A percentile compares a stretch with the other conserved stretches of the same genome.
Conservation (phyloP, 495 filamentous ascomycete species). For the Penicillium waksmanii region DNA sequence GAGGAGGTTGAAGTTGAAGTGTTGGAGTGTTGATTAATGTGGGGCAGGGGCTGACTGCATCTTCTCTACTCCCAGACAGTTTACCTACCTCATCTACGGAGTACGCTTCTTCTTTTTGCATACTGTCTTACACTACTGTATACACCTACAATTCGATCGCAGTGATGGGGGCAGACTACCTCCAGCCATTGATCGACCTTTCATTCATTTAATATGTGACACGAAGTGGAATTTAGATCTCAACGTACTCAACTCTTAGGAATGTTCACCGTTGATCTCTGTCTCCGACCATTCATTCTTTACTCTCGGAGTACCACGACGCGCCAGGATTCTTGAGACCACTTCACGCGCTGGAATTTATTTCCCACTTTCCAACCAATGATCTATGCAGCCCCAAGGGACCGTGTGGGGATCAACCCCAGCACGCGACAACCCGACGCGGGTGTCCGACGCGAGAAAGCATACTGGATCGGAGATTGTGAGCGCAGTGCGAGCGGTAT, state of each 20-base stretch:
- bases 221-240: conserved; percentile 18
- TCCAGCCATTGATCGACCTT: background rate
- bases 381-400: conserved; percentile 57
- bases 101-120: no score
- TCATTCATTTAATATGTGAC: background rate
- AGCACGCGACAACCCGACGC: conserved; percentile 51
- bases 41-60: background rate
- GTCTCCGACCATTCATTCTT: conserved; percentile 49
- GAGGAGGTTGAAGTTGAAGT: background rate
- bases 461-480: background rate
- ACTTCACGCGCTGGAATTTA: conserved; percentile 56
- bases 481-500: conserved; percentile 54
- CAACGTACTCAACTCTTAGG: conserved; percentile 30
- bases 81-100: no score
- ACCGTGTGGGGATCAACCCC: conserved; percentile 34
- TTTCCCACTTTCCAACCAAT: conserved; percentile 52
- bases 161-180: background rate
- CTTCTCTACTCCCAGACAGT: no score
- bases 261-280: conserved; percentile 38
- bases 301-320: conserved; percentile 37
- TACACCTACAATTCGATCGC: no score
- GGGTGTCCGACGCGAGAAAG: conserved; percentile 45
- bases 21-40: background rate
- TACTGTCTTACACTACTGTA: background rate
- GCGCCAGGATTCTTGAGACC: conserved; percentile 46